Base-by-base conservation (phyloP, 495 filamentous ascomycete species). In the Xylaria sp. region DNA sequence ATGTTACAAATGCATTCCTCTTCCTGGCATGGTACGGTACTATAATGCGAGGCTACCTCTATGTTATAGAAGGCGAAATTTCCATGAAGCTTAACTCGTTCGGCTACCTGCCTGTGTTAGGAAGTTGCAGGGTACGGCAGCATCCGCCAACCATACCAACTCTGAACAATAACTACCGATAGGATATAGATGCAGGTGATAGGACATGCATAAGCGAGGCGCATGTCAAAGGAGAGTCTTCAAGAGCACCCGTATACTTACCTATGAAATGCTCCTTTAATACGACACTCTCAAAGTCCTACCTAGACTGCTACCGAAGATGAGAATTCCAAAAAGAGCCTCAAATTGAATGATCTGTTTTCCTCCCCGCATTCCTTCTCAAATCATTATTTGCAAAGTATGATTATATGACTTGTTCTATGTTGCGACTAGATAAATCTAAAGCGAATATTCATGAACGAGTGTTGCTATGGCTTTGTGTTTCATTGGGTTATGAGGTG, bases 281-380 rank as follows among this genome's bases (percentile, higher is more conserved):
- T 35, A 40, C 57, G 33, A 3, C 57, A 8, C 21, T 59, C 37
- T n/a, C 17, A n/a, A 59, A 5, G 14, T 21, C 57, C n/a, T 46
- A 48, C 5, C 21, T 33, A 29, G 21, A 8, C 40, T 24, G 24
- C 37, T 31, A 7, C 24, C 24, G 24, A 63, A n/a, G 37, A 31
- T 63, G 61, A 63, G 37, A 33, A 48, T 29, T 64, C 24, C 61
- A 29, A 46, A 46, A 64, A 48, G 24, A 48, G 37, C 41, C 61
- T 29, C 61, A 41, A 40, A 44, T 63, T 21, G 11, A 24, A 24
- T 41, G 5, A 41, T 17, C 58, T 15, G 2, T 37, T 61, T 35
- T 41, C 35, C 24, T 41, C 35, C 19, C 17, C 19, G n/a, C 58
- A 24, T 43, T 61, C 6, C 41, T 64, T 64, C 41, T 44, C 61